Percentiles rank a stretch among this genome's conserved stretches.
These are phyloP conservation scores for Gonium pectorale DNA, from an alignment of 139 green algal species.

Conservation along the genomic window DNA sequence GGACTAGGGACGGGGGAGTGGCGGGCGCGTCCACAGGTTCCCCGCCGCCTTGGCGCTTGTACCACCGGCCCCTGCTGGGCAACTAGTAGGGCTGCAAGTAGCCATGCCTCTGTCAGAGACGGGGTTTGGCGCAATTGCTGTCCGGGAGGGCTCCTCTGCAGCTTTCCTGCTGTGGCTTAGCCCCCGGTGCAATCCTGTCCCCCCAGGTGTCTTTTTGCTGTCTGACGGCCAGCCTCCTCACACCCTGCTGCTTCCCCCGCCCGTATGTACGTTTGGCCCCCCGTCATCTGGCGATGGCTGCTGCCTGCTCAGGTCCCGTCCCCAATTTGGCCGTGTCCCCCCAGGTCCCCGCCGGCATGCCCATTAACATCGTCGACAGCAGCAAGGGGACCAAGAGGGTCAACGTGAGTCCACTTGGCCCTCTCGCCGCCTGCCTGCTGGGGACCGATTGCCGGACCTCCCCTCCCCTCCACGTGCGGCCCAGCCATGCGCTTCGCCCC, in stretches of 20 bases:
- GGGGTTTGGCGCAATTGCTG: too few relatives aligned
- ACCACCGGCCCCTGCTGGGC: background rate
- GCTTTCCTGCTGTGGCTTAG: too few relatives aligned
- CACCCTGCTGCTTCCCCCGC: background rate
- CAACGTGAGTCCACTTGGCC: background rate
- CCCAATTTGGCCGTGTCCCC: background rate
- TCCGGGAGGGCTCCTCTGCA: too few relatives aligned
- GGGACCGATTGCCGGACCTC: background rate
- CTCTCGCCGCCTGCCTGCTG: background rate
- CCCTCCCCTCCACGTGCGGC: background rate
- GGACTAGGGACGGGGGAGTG: too few relatives aligned
- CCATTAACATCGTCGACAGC: slow-evolving; percentile 15
- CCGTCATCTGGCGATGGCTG: background rate
- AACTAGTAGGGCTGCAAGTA: background rate
- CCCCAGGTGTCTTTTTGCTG: background rate
- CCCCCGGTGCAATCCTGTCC: too few relatives aligned
- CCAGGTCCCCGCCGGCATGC: slow-evolving; percentile 26
- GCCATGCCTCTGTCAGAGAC: background rate
- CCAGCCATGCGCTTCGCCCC: too few relatives aligned
- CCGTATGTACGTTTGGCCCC: background rate
- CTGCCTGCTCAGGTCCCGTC: background rate
- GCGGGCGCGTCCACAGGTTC: too few relatives aligned
- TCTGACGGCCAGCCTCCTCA: background rate
- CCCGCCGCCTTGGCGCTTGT: too few relatives aligned
- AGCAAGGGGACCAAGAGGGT: background rate